Percentiles rank a stretch among this genome's conserved stretches.
These are phyloP conservation scores for Cercis canadensis DNA, from an alignment of 306 rosid genomes.

Conservation along the genomic window DNA sequence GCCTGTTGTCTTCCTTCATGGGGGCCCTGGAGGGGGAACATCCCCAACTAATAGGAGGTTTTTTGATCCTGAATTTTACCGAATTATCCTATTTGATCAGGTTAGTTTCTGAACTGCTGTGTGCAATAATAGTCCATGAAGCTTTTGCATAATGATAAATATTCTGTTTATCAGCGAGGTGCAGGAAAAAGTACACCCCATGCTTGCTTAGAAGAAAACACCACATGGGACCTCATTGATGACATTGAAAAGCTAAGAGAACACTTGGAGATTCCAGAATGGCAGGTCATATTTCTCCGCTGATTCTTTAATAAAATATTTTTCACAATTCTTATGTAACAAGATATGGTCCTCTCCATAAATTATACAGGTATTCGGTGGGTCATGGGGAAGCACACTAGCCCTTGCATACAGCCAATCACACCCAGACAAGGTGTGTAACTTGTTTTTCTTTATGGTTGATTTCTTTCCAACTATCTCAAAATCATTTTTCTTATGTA, in stretches of 20 bases:
- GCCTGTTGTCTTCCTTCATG: conserved; percentile 93
- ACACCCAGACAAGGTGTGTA: conserved; percentile 84
- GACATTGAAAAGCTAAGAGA: conserved; percentile 92
- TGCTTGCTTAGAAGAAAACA: conserved; percentile 92
- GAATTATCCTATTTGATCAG: conserved; percentile 90
- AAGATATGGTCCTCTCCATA: conserved; percentile 25
- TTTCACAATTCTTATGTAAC: conserved; percentile 24
- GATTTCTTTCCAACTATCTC: conserved; percentile 8
- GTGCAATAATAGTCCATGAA: conserved; percentile 1
- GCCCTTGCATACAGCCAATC: conserved; percentile 93
- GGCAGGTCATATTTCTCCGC: conserved; percentile 71
- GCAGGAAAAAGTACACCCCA: conserved; percentile 95
- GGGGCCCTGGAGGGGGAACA: conserved; percentile 99
- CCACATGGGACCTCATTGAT: conserved; percentile 88
- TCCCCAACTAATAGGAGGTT: conserved; percentile 75
- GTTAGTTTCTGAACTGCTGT: conserved; percentile 48
- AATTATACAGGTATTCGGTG: conserved; percentile 85
- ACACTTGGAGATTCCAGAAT: conserved; percentile 89
- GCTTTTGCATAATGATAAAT: conserved; percentile 27
- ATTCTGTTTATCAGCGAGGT: conserved; percentile 68
- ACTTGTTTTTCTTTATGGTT: conserved; percentile 28
- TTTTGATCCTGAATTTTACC: conserved; percentile 85
- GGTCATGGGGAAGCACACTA: conserved; percentile 98
- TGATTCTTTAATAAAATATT: conserved; percentile 4
- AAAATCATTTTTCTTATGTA: neutral